These are phyloP conservation scores for Leptographium wingfieldii DNA, from an alignment of 2,329 filamentous ascomycete species.

Conservation along the genomic window DNA sequence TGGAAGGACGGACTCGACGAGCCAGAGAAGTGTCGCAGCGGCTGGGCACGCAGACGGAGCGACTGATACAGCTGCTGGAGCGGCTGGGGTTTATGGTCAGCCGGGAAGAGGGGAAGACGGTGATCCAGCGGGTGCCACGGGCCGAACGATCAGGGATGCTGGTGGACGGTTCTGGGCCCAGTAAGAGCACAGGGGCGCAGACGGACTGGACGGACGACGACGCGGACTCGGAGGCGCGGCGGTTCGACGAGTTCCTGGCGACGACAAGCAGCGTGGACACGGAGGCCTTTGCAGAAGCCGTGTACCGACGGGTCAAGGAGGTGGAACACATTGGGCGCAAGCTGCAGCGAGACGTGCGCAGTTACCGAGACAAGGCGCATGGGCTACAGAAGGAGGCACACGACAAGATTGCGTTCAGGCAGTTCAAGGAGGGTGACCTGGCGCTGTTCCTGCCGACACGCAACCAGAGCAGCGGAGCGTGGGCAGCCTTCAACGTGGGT, in stretches of 20 bases:
- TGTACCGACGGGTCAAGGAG: slow-evolving; percentile 84
- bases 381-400: slow-evolving; percentile 71
- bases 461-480: slow-evolving; percentile 87
- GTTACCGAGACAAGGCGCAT: slow-evolving; percentile 79
- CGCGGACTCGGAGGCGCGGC: slow-evolving; percentile 52
- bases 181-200: too few relatives aligned
- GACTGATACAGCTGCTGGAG: slow-evolving; percentile 72
- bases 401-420: slow-evolving; percentile 89
- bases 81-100: slow-evolving; percentile 73
- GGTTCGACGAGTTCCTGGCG: slow-evolving; percentile 63
- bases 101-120: slow-evolving; percentile 59
- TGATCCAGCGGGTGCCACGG: slow-evolving; percentile 58
- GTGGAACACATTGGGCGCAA: slow-evolving; percentile 88
- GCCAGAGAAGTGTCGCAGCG: slow-evolving; percentile 76
- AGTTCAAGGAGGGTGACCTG: slow-evolving; percentile 93
- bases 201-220: slow-evolving; percentile 32
- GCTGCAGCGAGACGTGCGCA: slow-evolving; percentile 77
- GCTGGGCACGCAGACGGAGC: slow-evolving; percentile 72
- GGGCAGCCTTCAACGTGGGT: slow-evolving; percentile 97
- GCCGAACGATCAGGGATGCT: slow-evolving; percentile 46
- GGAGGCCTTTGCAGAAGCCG: slow-evolving; percentile 69
- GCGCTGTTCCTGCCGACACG: slow-evolving; percentile 88
- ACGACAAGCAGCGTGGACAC: slow-evolving; percentile 69
- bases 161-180: slow-evolving; percentile 27
- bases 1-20: slow-evolving; percentile 57